Evolutionary conservation across 306 rosid genomes (phyloP), one percentile per base, ranked within the genome.

Genomic region (Arachis stenosperma): DNA sequence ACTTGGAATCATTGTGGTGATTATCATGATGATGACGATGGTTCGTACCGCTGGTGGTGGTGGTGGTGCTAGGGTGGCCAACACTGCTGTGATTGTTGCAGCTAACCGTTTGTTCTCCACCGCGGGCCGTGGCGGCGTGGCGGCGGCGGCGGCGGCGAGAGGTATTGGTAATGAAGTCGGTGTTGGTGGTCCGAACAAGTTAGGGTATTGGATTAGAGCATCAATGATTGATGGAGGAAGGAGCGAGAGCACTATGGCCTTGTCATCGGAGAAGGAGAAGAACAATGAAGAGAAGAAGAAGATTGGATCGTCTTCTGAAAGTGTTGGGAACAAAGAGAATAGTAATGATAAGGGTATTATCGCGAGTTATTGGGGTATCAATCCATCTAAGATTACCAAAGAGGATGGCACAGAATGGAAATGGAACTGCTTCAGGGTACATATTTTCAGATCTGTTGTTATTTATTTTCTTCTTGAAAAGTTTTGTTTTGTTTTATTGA

Each of bases 361-460:
- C 3, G 37, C 56, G 39, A 91, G 92, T 48, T 91, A 91, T 47
- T 91, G 95, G 97, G 97, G 97, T 2, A 39, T 88, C 47, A 61
- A 79, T 0, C 69, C 81, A 0, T 12, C 71, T 5, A 85, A 68
- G 78, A 14, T 87, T 53, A 81, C 67, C 27, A 85, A 70, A 55
- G 59, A 69, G 0, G 94, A 91, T 58, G 97, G 97, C 12, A 78
- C 94, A 6, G 89, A 85, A 53, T 88, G 94, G 97, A 82, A 75
- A 37, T 91, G 97, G 97, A 61, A 58, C 44, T 85, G 97, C 81
- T 91, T 91, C 27, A 91, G 77, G 89, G 97, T 90, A 1, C 60
- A 9, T 47, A 41, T 41, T 5, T 41, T 5, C 8, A 41, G 6
- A 41, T 52, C 6, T 14, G 0, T 6, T 10, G 27, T 8, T 2